A percentile compares a stretch with the other conserved stretches of the same genome.
phyloP scores from a whole-genome alignment of 305 asterid genomes.

The Solanum aculeatissimum region DNA sequence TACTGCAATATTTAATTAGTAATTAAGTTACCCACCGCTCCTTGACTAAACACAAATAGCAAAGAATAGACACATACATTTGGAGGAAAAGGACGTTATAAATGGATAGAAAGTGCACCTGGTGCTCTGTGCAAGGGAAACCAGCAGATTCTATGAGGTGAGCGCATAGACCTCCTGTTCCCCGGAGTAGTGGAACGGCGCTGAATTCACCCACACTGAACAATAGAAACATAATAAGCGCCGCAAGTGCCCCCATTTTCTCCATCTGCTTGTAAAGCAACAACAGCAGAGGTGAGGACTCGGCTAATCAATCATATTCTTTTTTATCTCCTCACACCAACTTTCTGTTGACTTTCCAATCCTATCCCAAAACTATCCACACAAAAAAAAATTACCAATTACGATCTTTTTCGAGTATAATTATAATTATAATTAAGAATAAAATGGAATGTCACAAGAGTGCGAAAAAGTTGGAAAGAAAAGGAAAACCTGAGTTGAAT shows the following conservation, averaged over 20 bases:
- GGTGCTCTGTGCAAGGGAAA: slow-evolving; percentile 78
- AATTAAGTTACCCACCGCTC: neutral
- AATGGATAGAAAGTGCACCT: slow-evolving; percentile 22
- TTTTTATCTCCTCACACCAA: neutral
- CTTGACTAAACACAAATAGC: neutral
- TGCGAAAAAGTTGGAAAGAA: too few species aligned
- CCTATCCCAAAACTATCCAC: neutral
- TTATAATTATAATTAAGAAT: too few species aligned
- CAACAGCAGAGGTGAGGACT: neutral
- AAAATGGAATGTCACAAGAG: too few species aligned
- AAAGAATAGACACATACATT: neutral
- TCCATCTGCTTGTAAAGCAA: neutral
- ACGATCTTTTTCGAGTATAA: too few species aligned
- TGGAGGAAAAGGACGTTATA: neutral
- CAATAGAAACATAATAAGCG: slow-evolving; percentile 7
- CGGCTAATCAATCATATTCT: neutral
- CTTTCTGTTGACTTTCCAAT: neutral
- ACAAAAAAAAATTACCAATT: neutral
- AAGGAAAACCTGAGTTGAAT: too few species aligned
- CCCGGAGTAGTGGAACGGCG: slow-evolving; percentile 23
- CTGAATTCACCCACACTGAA: slow-evolving; percentile 22
- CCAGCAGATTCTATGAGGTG: slow-evolving; percentile 59
- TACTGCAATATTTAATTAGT: neutral
- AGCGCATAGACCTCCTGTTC: slow-evolving; percentile 51
- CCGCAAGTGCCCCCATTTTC: slow-evolving; percentile 26